Percentiles rank a stretch among this genome's conserved stretches.
Conservation (phyloP, 2,329 filamentous ascomycete genomes). For the Fusarium longipes region DNA sequence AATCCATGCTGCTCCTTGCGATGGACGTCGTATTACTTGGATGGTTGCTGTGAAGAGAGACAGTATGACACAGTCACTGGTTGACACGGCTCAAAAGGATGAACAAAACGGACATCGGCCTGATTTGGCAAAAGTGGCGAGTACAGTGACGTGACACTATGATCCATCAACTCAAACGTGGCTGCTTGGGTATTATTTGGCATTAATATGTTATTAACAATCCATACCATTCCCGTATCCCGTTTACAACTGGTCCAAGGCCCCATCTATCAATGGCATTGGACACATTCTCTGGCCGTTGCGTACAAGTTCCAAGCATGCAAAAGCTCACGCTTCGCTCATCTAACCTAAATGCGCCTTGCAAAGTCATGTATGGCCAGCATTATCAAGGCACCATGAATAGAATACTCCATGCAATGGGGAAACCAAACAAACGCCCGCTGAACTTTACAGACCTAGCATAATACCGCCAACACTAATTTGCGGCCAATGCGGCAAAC, state of each 20-base stretch:
- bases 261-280: conserved; percentile 16
- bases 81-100: not conserved
- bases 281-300: not conserved
- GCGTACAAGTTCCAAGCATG: conserved; percentile 24
- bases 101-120: not conserved
- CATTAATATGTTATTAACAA: conserved; percentile 18
- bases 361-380: conserved; percentile 13
- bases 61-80: not conserved
- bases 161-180: conserved; percentile 19
- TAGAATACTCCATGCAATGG: conserved; percentile 8
- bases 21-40: conserved; percentile 15
- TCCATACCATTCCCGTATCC: conserved; percentile 2
- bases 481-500: conserved; percentile 30
- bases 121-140: not conserved
- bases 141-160: not conserved
- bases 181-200: conserved; percentile 54
- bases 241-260: not conserved
- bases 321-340: conserved; percentile 18
- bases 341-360: conserved; percentile 35
- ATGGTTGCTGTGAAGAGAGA: conserved; percentile 2
- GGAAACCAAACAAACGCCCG: conserved; percentile 40
- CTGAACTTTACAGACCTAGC: conserved; percentile 30
- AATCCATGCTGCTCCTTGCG: conserved; percentile 1
- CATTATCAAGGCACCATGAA: conserved; percentile 24
- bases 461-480: conserved; percentile 7